Evolutionary conservation across 371 early-diverging fungal genomes (phyloP), one percentile per base, ranked within the genome.

Genomic region (Mortierella sp.): DNA sequence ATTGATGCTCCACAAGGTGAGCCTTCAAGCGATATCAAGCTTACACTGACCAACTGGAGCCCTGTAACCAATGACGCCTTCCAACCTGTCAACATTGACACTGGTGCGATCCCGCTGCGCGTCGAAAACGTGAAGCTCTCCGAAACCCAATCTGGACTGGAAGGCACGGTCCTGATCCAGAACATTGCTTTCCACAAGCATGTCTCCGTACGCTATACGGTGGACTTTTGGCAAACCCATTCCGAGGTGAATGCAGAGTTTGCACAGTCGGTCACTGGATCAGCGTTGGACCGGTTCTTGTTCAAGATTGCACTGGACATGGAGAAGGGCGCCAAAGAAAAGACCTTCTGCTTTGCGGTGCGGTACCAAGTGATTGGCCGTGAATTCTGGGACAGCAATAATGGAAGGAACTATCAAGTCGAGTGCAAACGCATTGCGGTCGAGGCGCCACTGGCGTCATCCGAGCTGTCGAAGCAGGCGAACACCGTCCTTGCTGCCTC

Each of bases 371-470:
- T 92, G 19, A 77, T 82, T 57, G 87, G 86, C 31, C 79, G 81
- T 29, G 90, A 90, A 60, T 85, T 81, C 67, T 95, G 95, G 95
- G 95, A 95, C 80, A 94, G 92, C 79, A 93, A 94, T 80, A 79
- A 77, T 52, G 91, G 92, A 29, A 67, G 73, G 52, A 92, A 94
- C 79, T 93, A 93, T 81, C 84, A 87, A 59, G 67, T 89, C 48
- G 76, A 83, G 50, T 69, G 83, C 53, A 82, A 76, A 47, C 71
- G 72, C 44, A 54, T 66, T 0, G 57, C 60, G 2, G 60, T 60
- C n/a, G 45, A 45, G 21, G 49, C 56, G 8, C n/a, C 64, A 0
- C 19, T 45, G 40, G 21, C 59, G 14, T 8, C 48, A n/a, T 61
- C 62, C 16, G 67, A 67, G 12, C 58, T 60, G 10, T 62, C 66